Conservation (phyloP, 306 rosid genomes). For the Senna tora region DNA sequence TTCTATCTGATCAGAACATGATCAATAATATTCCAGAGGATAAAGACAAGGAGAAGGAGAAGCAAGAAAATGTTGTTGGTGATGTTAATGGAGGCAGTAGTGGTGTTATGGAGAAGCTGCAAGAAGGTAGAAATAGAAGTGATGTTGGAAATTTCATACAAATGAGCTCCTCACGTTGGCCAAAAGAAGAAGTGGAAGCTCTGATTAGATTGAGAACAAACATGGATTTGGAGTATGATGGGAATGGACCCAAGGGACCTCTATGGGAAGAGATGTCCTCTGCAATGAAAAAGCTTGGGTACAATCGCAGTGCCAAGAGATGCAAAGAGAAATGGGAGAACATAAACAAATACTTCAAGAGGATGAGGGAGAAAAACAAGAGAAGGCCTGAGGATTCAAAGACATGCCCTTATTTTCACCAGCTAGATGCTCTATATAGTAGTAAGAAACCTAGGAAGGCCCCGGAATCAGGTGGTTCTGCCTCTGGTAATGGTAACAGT, state of each 20-base stretch:
- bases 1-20: slow-evolving; percentile 22
- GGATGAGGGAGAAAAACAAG: slow-evolving; percentile 77
- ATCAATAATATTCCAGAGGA: background rate
- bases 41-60: slow-evolving; percentile 3
- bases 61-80: slow-evolving; percentile 41
- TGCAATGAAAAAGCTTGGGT: slow-evolving; percentile 68
- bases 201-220: slow-evolving; percentile 68
- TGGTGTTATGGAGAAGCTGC: slow-evolving; percentile 28
- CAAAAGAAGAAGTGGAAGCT: slow-evolving; percentile 79
- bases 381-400: slow-evolving; percentile 70
- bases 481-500: slow-evolving; percentile 36
- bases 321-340: slow-evolving; percentile 99
- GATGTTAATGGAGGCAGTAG: slow-evolving; percentile 37
- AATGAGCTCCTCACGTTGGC: slow-evolving; percentile 70
- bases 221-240: slow-evolving; percentile 58
- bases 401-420: slow-evolving; percentile 78
- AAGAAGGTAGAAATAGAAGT: slow-evolving; percentile 40
- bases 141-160: slow-evolving; percentile 47
- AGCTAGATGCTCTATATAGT: slow-evolving; percentile 66
- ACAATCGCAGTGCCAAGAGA: slow-evolving; percentile 72
- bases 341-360: slow-evolving; percentile 87
- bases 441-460: slow-evolving; percentile 49
- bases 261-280: slow-evolving; percentile 79
- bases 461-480: slow-evolving; percentile 43
- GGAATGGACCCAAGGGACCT: slow-evolving; percentile 64